Evolutionary conservation across 176 grass and related monocot species (phyloP).

Genomic region (Alloteropsis semialata): DNA sequence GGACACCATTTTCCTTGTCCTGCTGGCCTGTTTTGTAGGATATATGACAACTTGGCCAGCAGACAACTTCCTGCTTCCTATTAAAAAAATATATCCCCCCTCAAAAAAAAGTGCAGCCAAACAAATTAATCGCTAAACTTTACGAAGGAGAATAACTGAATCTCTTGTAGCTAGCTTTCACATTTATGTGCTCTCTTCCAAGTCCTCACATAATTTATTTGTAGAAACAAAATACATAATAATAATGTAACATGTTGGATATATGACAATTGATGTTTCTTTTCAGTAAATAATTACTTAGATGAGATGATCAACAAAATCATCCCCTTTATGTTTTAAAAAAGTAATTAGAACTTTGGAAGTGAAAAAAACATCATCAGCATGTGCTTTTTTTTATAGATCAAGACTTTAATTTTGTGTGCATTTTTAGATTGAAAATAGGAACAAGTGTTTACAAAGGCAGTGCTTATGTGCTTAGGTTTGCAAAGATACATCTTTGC

Average conservation of each 20-base stretch:
- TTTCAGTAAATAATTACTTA: neutral
- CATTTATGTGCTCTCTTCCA: neutral
- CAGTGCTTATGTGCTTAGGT: neutral
- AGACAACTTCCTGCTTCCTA: too few species aligned
- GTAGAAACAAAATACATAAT: neutral
- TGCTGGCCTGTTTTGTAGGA: neutral
- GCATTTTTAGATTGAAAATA: too few species aligned
- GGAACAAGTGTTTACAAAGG: too few species aligned
- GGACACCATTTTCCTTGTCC: neutral
- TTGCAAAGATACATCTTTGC: neutral
- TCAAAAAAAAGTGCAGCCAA: neutral
- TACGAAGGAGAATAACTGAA: neutral
- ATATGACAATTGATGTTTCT: too few species aligned
- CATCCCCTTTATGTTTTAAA: neutral
- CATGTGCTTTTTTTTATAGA: too few species aligned
- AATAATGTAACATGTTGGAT: neutral
- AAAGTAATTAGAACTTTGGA: neutral
- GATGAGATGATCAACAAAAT: neutral
- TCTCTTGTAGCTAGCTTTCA: neutral
- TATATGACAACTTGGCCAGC: neutral
- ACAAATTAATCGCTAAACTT: neutral
- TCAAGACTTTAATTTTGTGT: too few species aligned
- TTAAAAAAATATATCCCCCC: neutral
- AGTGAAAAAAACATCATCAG: too few species aligned
- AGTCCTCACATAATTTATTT: neutral